These are phyloP conservation scores for Globisporangium solare DNA, from an alignment of 352 stramenopile species.

Conservation along the genomic window DNA sequence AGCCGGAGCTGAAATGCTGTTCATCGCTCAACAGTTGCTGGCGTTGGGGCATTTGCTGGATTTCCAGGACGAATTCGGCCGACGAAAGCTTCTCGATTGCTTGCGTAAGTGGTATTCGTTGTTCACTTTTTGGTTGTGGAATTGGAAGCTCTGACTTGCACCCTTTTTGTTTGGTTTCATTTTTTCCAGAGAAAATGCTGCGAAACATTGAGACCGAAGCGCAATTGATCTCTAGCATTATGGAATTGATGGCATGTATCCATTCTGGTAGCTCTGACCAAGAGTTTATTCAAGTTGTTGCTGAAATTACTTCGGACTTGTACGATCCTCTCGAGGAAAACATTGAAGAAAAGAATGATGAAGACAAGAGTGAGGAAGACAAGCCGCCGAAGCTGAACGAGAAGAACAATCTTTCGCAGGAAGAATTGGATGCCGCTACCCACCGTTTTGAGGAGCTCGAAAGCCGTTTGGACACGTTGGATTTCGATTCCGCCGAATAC, in stretches of 20 bases:
- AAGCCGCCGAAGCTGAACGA: conserved; percentile 18
- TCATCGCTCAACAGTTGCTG: conserved; percentile 68
- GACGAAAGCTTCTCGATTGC: conserved; percentile 57
- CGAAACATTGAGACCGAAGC: conserved; percentile 51
- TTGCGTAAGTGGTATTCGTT: conserved; percentile 32
- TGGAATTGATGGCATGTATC: conserved; percentile 74
- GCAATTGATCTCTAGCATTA: conserved; percentile 56
- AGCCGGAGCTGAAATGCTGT: conserved; percentile 42
- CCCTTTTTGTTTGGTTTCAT: neutral
- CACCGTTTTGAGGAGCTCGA: conserved; percentile 66
- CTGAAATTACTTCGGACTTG: conserved; percentile 73
- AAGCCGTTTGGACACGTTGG: conserved; percentile 42
- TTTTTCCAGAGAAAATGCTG: conserved; percentile 47
- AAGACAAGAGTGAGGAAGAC: conserved; percentile 15
- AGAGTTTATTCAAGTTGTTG: conserved; percentile 74
- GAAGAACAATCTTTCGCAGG: conserved; percentile 37
- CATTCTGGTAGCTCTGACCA: conserved; percentile 63
- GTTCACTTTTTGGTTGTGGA: no score
- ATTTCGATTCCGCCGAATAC: conserved; percentile 61
- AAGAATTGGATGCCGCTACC: conserved; percentile 49
- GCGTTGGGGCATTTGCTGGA: conserved; percentile 59
- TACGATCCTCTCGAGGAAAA: conserved; percentile 62
- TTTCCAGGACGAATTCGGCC: conserved; percentile 78
- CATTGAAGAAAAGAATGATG: conserved; percentile 2
- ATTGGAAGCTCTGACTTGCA: no score